Percentiles rank a stretch among this genome's conserved stretches.
Evolutionary conservation across 495 filamentous ascomycete genomes (phyloP).

Genomic region (Opeltia flavorubescens): DNA sequence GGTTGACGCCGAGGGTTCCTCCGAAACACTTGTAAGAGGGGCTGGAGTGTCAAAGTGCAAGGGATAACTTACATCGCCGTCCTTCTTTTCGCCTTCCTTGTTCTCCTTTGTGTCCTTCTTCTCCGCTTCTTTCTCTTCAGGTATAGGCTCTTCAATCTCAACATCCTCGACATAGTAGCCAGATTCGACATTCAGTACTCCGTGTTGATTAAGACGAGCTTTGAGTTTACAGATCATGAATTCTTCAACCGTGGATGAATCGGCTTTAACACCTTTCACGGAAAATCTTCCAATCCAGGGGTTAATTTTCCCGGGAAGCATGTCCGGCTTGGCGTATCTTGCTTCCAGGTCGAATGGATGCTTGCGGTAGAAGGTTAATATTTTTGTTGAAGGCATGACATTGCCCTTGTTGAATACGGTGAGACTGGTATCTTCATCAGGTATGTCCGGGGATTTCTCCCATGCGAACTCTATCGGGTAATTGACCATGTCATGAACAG

Average conservation of each 20-base stretch:
- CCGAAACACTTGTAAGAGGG: not conserved
- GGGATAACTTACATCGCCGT: constrained; percentile 51
- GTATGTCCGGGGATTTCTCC: constrained; percentile 98
- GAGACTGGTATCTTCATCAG: constrained; percentile 94
- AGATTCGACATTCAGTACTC: constrained; percentile 89
- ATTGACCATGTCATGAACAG: constrained; percentile 90
- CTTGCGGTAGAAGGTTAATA: constrained; percentile 98
- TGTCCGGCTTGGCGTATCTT: constrained; percentile 74
- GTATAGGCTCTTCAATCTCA: constrained; percentile 88
- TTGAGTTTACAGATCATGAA: constrained; percentile 99
- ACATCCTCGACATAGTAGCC: constrained; percentile 98
- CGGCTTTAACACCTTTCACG: constrained; percentile 76
- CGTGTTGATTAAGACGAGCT: constrained; percentile 92
- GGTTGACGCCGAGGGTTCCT: constrained; percentile 2
- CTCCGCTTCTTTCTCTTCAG: constrained; percentile 38
- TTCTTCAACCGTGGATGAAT: constrained; percentile 60
- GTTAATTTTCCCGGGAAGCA: constrained; percentile 79
- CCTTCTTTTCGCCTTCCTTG: constrained; percentile 48
- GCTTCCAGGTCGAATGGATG: constrained; percentile 95
- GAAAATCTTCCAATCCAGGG: constrained; percentile 96
- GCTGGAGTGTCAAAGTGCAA: not conserved
- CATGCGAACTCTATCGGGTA: constrained; percentile 99
- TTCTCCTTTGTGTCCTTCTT: constrained; percentile 26
- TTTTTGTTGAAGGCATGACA: constrained; percentile 97
- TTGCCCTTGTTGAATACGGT: constrained; percentile 97